Base-by-base conservation (phyloP, 2,329 filamentous ascomycete genomes). In the Talaromyces sp. region DNA sequence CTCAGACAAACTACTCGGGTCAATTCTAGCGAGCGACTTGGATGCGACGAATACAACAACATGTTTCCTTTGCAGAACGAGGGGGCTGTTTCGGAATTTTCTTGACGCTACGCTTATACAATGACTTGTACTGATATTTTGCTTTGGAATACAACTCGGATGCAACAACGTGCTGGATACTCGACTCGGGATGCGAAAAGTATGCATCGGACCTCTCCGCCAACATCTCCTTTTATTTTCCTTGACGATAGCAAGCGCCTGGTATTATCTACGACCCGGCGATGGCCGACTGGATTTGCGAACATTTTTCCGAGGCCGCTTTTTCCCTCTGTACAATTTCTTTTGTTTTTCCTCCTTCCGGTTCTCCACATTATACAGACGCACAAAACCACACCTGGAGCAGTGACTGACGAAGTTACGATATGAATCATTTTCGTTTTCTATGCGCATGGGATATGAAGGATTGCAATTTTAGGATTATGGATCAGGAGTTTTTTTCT, bases 1-100 rank as follows among this genome's bases (percentile, higher is more conserved):
- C 69, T 54, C 61, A 47, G 61, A 70, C 74, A 43, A 62, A 69
- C 47, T 73, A 68, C 63, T 67, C 67, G 22, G 72, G 73, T 10
- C 71, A 73, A 45, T 58, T 74, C 31, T 71, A 52, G 27, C 33
- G 56, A 41, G 56, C 37, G 41, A 49, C 31, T 39, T 49, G 22
- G 16, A 19, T 27, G 41, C 19, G 39, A 45, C 27, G 8, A 43
- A 31, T 22, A 59, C 39, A 33, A 59, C 19, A n/a, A 58, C 56
- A 47, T 19, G 49, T 57, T 35, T 16, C 37, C 22, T 14, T 56
- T 37, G 33, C 37, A 62, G 39, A 6, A 39, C 24, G 35, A n/a
- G 22, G 24, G 24, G 41, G 27, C 27, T 49, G 24, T 49, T 61
- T 37, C 19, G 22, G 59, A 16, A 24, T 39, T 52, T 45, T 63